These are phyloP conservation scores for Teratosphaeria viscida DNA, from an alignment of 2,329 filamentous ascomycete genomes.

Conservation along the genomic window DNA sequence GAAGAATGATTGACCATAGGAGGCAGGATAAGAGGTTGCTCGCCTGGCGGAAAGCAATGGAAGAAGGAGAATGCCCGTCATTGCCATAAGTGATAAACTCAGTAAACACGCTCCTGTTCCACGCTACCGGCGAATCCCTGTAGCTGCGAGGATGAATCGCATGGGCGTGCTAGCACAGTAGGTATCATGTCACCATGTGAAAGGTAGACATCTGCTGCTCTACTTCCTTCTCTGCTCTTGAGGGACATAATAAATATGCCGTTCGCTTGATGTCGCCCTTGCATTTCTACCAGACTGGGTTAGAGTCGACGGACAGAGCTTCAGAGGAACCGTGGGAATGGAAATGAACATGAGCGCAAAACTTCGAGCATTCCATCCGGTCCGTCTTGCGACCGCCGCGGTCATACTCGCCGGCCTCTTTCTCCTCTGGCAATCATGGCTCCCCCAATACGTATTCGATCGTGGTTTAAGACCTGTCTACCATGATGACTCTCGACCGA, in stretches of 20 bases:
- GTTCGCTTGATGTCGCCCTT: neutral
- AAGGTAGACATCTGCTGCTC: neutral
- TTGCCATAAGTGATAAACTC: neutral
- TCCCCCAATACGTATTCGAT: neutral
- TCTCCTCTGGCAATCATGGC: slow-evolving; percentile 1
- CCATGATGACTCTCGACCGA: neutral
- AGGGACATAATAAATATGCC: neutral
- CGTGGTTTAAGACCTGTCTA: neutral
- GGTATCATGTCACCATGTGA: neutral
- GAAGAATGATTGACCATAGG: neutral
- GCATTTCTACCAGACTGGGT: neutral
- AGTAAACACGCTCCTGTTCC: no score
- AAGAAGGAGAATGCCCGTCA: neutral
- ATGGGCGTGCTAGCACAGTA: neutral
- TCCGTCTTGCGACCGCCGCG: slow-evolving; percentile 1
- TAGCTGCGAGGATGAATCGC: neutral
- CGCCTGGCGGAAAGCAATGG: neutral
- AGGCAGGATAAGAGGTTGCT: neutral
- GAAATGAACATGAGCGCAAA: neutral
- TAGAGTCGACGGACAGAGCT: neutral
- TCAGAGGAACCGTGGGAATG: neutral
- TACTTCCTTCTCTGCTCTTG: neutral
- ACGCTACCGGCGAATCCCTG: neutral
- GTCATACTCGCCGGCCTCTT: slow-evolving; percentile 2
- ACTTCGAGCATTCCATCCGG: neutral